Evolutionary conservation across 2,329 filamentous ascomycete species (phyloP).

Genomic region (Sclerotinia minor): DNA sequence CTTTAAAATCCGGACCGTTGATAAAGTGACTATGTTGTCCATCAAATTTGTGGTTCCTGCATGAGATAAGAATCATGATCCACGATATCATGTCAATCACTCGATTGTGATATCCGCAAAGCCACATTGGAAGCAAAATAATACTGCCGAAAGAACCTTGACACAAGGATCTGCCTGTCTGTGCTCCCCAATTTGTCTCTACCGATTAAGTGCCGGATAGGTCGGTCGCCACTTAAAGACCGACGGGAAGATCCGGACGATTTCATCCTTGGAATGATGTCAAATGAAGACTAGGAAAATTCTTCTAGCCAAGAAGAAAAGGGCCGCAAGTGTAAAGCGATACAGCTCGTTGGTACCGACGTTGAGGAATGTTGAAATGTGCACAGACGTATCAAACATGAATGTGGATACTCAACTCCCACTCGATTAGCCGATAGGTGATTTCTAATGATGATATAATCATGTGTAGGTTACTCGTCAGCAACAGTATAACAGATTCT

Average conservation of each 20-base stretch:
- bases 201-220: neutral
- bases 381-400: no score
- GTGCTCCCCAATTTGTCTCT: neutral
- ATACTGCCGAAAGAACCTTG: constrained; percentile 1
- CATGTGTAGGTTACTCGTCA: no score
- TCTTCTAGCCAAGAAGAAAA: no score
- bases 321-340: no score
- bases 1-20: neutral
- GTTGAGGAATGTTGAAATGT: no score
- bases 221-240: neutral
- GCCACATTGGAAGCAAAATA: neutral
- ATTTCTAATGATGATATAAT: no score
- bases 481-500: no score
- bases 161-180: neutral
- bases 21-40: neutral
- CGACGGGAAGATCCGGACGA: neutral
- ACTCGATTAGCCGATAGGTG: no score
- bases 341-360: no score
- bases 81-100: neutral
- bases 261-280: no score
- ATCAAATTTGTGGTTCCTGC: neutral
- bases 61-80: neutral
- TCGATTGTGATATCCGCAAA: constrained; percentile 2
- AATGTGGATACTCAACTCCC: no score
- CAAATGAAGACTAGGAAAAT: no score